These are phyloP conservation scores for Favolaschia claudopus DNA, from an alignment of 768 basidiomycete genomes.

Conservation along the genomic window DNA sequence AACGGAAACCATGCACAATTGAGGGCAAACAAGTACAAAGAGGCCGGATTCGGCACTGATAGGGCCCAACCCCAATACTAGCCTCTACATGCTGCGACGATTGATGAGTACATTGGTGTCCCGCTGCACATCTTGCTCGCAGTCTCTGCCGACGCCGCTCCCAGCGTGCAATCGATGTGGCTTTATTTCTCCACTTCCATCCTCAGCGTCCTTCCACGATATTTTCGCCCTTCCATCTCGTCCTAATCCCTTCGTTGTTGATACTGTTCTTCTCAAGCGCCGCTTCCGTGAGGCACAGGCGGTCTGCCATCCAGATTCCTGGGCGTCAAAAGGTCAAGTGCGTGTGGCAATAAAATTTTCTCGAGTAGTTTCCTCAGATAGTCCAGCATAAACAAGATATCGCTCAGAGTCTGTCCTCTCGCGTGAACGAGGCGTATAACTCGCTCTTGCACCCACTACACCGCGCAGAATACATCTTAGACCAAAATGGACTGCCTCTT, in stretches of 20 bases:
- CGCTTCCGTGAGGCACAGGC: constrained; percentile 78
- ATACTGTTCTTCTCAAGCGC: constrained; percentile 63
- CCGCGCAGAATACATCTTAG: constrained; percentile 84
- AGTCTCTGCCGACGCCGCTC: constrained; percentile 64
- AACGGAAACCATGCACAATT: too few species aligned
- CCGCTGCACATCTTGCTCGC: constrained; percentile 69
- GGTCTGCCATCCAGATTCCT: constrained; percentile 87
- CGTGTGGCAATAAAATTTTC: constrained; percentile 25
- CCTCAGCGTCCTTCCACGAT: constrained; percentile 66
- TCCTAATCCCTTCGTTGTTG: constrained; percentile 77
- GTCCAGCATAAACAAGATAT: constrained; percentile 53
- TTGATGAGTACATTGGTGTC: constrained; percentile 8
- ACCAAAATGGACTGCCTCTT: constrained; percentile 61
- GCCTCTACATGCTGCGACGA: not conserved
- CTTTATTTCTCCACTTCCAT: constrained; percentile 66
- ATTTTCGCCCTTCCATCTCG: constrained; percentile 69
- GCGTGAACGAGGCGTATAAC: constrained; percentile 85
- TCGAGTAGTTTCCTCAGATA: not conserved
- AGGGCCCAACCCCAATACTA: too few species aligned
- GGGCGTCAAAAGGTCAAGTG: constrained; percentile 74
- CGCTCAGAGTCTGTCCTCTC: constrained; percentile 73
- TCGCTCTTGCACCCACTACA: constrained; percentile 74
- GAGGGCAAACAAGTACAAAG: too few species aligned
- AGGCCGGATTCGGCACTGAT: too few species aligned
- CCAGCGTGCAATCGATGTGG: constrained; percentile 83